phyloP scores from a whole-genome alignment of 768 basidiomycete species.

The Tulasnella sp. region DNA sequence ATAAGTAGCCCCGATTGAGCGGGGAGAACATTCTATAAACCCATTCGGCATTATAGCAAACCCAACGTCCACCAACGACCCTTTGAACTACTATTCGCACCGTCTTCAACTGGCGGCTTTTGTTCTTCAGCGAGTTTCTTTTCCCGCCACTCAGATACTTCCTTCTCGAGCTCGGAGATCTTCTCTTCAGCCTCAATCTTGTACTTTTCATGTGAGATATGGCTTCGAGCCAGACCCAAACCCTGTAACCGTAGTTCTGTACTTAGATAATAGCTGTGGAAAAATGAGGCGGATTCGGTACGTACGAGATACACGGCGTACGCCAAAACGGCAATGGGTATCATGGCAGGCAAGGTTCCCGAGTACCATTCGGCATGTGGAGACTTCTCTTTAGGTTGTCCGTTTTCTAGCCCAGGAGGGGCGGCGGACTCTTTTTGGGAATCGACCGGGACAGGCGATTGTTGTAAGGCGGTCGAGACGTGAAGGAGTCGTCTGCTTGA shows the following conservation, averaged over 20 bases:
- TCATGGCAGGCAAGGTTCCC: constrained; percentile 10
- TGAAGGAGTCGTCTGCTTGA: too few species aligned
- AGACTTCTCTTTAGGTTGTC: constrained; percentile 9
- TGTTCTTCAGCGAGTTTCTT: not conserved
- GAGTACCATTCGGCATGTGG: constrained; percentile 13
- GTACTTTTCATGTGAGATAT: constrained; percentile 13
- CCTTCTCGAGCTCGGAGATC: constrained; percentile 3
- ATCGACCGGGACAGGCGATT: too few species aligned
- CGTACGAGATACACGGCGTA: constrained; percentile 12
- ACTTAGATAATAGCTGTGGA: not conserved
- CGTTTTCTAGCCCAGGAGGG: too few species aligned
- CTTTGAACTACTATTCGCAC: not conserved
- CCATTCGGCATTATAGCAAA: not conserved
- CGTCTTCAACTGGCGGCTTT: not conserved
- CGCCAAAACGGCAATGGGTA: constrained; percentile 7
- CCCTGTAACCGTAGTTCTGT: not conserved
- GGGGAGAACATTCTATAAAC: not conserved
- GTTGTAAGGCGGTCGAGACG: too few species aligned
- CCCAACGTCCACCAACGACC: constrained; percentile 14
- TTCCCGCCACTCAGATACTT: constrained; percentile 4
- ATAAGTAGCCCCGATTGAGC: constrained; percentile 67
- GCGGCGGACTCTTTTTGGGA: too few species aligned
- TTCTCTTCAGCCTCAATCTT: constrained; percentile 1
- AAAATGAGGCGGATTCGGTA: not conserved
- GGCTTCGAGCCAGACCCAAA: not conserved